Evolutionary conservation across 495 filamentous ascomycete species (phyloP).

Genomic region (Daldinia grandis): DNA sequence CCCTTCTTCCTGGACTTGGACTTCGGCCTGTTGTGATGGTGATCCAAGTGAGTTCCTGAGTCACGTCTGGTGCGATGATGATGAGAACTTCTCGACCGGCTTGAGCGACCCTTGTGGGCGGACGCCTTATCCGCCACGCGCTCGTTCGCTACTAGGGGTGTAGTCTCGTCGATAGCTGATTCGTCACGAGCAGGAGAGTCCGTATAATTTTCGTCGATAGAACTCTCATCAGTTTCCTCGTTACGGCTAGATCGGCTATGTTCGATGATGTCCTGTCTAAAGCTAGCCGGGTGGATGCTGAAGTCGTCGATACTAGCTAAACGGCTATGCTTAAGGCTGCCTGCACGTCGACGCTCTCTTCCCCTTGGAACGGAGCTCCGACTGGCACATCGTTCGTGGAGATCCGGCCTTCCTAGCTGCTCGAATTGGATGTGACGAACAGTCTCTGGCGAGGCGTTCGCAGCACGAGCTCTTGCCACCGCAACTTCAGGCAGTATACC

Average conservation of each 20-base stretch:
- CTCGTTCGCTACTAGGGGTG: conserved; percentile 51
- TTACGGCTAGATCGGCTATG: conserved; percentile 66
- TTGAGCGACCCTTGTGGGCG: conserved; percentile 20
- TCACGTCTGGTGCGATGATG: conserved; percentile 45
- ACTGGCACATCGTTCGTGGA: conserved; percentile 46
- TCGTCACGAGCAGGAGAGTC: conserved; percentile 61
- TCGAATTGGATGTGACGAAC: conserved; percentile 51
- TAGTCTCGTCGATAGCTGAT: conserved; percentile 54
- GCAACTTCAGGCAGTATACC: conserved; percentile 57
- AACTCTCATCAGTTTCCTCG: conserved; percentile 58
- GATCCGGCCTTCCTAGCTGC: conserved; percentile 28
- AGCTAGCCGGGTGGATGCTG: conserved; percentile 85
- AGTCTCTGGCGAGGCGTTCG: conserved; percentile 36
- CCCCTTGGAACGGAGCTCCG: conserved; percentile 47
- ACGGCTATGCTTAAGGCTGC: conserved; percentile 59
- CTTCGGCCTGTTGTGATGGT: conserved; percentile 85
- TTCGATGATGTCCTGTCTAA: conserved; percentile 89
- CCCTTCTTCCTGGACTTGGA: conserved; percentile 62
- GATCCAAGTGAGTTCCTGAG: conserved; percentile 63
- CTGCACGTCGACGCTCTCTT: conserved; percentile 62
- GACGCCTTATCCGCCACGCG: conserved; percentile 37
- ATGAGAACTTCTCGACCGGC: conserved; percentile 34
- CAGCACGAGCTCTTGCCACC: conserved; percentile 45
- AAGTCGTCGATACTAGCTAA: conserved; percentile 73
- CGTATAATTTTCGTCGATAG: conserved; percentile 57